Evolutionary conservation across 345 rosid species (phyloP).

Genomic region (Salix koriyanagi): DNA sequence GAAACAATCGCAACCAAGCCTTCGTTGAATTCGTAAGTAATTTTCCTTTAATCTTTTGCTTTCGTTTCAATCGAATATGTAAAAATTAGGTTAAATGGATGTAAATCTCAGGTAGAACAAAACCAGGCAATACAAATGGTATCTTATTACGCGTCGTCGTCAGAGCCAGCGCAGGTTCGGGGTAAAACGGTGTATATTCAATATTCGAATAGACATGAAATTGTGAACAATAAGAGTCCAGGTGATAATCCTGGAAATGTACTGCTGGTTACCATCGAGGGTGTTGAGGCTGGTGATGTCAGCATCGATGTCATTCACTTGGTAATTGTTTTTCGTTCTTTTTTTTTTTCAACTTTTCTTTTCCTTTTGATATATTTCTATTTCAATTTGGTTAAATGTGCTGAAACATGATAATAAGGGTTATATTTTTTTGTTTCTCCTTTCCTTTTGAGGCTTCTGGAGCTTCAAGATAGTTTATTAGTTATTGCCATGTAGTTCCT

Average conservation of each 20-base stretch:
- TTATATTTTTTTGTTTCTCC: too few species aligned
- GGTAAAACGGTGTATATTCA: constrained; percentile 94
- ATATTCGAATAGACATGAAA: constrained; percentile 91
- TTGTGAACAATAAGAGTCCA: constrained; percentile 93
- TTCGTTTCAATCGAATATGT: too few species aligned
- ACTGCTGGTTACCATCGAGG: constrained; percentile 85
- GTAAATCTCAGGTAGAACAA: constrained; percentile 50
- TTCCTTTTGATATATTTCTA: not conserved
- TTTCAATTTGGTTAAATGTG: not conserved
- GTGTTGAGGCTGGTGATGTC: constrained; percentile 86
- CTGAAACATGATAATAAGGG: not conserved
- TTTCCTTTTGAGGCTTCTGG: too few species aligned
- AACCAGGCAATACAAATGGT: constrained; percentile 97
- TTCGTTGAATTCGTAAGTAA: constrained; percentile 80
- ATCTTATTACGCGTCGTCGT: constrained; percentile 93
- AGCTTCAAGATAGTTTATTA: not conserved
- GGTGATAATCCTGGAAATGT: constrained; percentile 97
- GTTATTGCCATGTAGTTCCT: too few species aligned
- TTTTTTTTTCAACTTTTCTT: not conserved
- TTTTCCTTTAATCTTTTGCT: not conserved
- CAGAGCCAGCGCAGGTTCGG: constrained; percentile 93
- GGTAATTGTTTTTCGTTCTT: constrained; percentile 41
- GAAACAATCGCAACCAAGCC: constrained; percentile 93
- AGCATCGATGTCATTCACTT: constrained; percentile 93
- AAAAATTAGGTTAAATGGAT: not conserved